A percentile compares a stretch with the other conserved stretches of the same genome.
Conservation (phyloP, 768 basidiomycete genomes). For the Tremella mesenterica region DNA sequence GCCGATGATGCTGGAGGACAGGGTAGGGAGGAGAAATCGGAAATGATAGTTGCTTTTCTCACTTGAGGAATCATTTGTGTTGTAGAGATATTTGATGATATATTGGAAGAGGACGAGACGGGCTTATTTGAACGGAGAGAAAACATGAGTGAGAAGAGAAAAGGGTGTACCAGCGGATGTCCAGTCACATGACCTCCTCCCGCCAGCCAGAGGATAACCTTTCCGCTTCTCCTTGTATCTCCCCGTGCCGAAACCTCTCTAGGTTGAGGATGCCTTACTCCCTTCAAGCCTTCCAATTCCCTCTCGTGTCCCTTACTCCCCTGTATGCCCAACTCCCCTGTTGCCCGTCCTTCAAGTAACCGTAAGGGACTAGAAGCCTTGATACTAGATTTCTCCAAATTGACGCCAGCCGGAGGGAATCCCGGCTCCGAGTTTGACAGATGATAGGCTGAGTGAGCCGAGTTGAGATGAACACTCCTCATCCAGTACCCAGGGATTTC, state of each 20-base stretch:
- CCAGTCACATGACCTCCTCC: constrained; percentile 18
- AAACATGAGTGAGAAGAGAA: constrained; percentile 7
- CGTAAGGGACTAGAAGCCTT: neutral
- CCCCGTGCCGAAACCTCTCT: neutral
- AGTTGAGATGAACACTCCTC: no score
- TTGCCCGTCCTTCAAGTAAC: neutral
- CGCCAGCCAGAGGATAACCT: constrained; percentile 8
- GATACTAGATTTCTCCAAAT: neutral
- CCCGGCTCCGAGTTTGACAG: no score
- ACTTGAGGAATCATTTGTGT: no score
- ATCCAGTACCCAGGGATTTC: neutral
- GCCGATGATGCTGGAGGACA: no score
- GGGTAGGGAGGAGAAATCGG: neutral
- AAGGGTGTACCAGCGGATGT: constrained; percentile 7
- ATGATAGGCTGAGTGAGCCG: no score
- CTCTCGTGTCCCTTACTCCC: neutral
- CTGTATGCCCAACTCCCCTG: neutral
- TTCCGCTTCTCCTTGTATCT: neutral
- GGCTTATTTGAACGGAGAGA: no score
- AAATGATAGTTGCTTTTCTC: no score
- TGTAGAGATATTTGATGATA: no score
- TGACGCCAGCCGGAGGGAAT: no score
- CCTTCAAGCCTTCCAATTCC: neutral
- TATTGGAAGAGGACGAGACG: no score
- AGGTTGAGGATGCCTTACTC: neutral